Conservation (phyloP, 2,329 filamentous ascomycete species). For the Microdochium trichocladiopsis region DNA sequence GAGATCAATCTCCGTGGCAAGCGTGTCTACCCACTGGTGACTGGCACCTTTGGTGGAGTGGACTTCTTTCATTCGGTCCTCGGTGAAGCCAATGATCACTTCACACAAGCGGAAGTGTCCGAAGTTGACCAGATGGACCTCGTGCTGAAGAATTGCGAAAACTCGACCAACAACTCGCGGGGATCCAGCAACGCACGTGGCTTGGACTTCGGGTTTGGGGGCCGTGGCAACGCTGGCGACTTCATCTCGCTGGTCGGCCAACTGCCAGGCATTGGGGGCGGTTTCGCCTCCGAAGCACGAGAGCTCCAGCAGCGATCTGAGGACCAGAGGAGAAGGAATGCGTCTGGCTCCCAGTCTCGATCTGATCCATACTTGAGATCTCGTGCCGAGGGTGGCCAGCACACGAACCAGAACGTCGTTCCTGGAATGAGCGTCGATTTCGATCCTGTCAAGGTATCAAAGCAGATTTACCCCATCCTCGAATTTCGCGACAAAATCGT, state of each 20-base stretch:
- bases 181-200: constrained; percentile 18
- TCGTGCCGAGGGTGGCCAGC: constrained; percentile 35
- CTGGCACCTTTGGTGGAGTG: constrained; percentile 70
- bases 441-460: constrained; percentile 68
- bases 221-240: constrained; percentile 35
- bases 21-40: constrained; percentile 67
- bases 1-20: constrained; percentile 61
- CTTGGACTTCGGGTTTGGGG: constrained; percentile 16
- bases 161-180: constrained; percentile 27
- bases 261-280: constrained; percentile 63
- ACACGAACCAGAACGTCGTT: constrained; percentile 51
- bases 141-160: constrained; percentile 63
- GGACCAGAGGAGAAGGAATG: constrained; percentile 42
- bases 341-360: constrained; percentile 7
- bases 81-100: constrained; percentile 74
- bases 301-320: constrained; percentile 58
- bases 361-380: constrained; percentile 14
- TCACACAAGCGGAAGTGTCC: constrained; percentile 78
- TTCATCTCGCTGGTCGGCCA: constrained; percentile 70
- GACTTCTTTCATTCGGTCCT: constrained; percentile 77
- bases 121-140: constrained; percentile 74
- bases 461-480: constrained; percentile 90
- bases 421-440: constrained; percentile 71
- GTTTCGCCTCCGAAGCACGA: constrained; percentile 60
- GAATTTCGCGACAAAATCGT: constrained; percentile 93